A percentile compares a stretch with the other conserved stretches of the same genome.
Conservation (phyloP, 2,329 filamentous ascomycete genomes). For the Dactylellina haptotyla region DNA sequence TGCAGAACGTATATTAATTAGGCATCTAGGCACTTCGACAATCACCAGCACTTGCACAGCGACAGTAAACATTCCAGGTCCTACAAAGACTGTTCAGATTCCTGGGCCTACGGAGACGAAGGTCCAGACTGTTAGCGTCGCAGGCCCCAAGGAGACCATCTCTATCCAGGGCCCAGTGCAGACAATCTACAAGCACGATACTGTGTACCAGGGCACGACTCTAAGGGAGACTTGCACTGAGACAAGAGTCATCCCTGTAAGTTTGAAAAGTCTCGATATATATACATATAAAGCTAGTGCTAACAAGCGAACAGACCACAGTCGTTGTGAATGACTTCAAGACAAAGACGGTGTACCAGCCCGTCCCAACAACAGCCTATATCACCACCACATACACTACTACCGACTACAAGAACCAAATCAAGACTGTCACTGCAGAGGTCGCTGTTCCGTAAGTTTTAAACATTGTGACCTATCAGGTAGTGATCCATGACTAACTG, state of each 20-base stretch:
- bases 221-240: conserved; percentile 45
- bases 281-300: background rate
- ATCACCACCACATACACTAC: conserved; percentile 32
- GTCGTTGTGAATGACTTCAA: conserved; percentile 41
- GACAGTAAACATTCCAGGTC: conserved; percentile 2
- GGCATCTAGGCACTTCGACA: conserved; percentile 21
- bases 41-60: conserved; percentile 12
- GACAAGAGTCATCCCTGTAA: conserved; percentile 35
- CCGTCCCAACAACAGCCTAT: conserved; percentile 34
- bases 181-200: conserved; percentile 34
- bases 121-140: conserved; percentile 20
- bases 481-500: too few species aligned
- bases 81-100: conserved; percentile 14
- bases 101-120: conserved; percentile 20
- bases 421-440: conserved; percentile 30
- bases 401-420: conserved; percentile 29
- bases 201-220: conserved; percentile 3
- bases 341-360: conserved; percentile 36
- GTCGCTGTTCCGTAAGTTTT: conserved; percentile 33
- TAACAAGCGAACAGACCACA: conserved; percentile 13
- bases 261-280: background rate
- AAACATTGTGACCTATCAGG: conserved; percentile 24
- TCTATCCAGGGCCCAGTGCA: conserved; percentile 25
- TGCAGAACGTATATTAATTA: conserved; percentile 3
- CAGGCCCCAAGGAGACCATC: conserved; percentile 24